Conservation (phyloP, 148 eudicot genomes). For the Linanthus parryae region DNA sequence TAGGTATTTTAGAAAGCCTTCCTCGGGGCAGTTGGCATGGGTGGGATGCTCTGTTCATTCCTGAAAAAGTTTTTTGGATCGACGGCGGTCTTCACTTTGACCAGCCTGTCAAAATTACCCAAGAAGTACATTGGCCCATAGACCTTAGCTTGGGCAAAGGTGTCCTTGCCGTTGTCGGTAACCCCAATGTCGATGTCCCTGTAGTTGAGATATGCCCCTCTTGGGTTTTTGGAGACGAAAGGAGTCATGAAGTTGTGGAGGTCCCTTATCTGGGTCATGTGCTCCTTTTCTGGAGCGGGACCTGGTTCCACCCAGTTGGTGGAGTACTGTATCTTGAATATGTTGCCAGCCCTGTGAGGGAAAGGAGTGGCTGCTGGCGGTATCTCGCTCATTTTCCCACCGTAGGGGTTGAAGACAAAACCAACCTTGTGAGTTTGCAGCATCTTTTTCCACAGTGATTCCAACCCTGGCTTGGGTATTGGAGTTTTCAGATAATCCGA, state of each 20-base stretch:
- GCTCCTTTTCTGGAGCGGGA: not conserved
- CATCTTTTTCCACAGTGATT: conserved; percentile 9
- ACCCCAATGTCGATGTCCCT: conserved; percentile 15
- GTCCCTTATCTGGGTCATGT: not conserved
- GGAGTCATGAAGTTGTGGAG: conserved; percentile 14
- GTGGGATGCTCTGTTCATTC: conserved; percentile 17
- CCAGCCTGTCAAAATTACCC: conserved; percentile 18
- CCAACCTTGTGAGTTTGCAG: conserved; percentile 2
- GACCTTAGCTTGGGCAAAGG: conserved; percentile 5
- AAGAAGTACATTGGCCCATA: conserved; percentile 12
- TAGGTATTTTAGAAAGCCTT: too few relatives aligned
- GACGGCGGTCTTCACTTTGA: conserved; percentile 6
- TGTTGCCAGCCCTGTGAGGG: conserved; percentile 13
- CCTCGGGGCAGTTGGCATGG: not conserved
- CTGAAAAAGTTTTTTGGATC: conserved; percentile 15
- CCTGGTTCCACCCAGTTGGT: conserved; percentile 6
- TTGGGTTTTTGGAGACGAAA: conserved; percentile 12
- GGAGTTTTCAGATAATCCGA: conserved; percentile 13
- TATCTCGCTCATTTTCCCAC: conserved; percentile 16
- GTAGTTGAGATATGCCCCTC: conserved; percentile 9
- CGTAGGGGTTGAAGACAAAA: conserved; percentile 13
- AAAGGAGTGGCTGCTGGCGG: not conserved
- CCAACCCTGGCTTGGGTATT: not conserved
- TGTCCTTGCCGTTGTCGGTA: not conserved
- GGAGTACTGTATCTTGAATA: conserved; percentile 14